phyloP scores from a whole-genome alignment of 208 protist genomes.

The Trypanosoma lewisi region DNA sequence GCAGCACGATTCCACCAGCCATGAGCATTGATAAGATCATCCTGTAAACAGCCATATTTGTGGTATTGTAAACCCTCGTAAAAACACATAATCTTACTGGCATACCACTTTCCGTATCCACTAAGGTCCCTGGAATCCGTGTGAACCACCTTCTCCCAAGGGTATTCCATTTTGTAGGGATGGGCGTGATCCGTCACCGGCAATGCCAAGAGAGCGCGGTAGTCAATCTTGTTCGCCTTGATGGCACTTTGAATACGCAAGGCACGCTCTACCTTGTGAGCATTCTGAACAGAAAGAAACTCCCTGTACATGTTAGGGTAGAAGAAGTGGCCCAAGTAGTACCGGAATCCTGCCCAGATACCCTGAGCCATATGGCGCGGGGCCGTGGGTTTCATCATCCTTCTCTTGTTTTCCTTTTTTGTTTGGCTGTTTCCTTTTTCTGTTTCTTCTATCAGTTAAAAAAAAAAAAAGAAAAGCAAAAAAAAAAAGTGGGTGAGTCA shows the following conservation, averaged over 20 bases:
- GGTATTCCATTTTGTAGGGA: constrained; percentile 92
- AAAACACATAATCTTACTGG: constrained; percentile 89
- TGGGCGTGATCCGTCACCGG: constrained; percentile 90
- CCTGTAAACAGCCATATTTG: constrained; percentile 88
- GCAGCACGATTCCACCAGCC: constrained; percentile 89
- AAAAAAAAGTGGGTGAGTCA: background rate
- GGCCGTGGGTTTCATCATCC: constrained; percentile 78
- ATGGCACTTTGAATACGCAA: constrained; percentile 88
- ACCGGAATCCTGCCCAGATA: constrained; percentile 85
- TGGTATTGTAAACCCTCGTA: constrained; percentile 86
- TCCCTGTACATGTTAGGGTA: constrained; percentile 91
- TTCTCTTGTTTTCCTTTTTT: constrained; percentile 1
- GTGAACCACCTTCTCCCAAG: constrained; percentile 90
- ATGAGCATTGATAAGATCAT: constrained; percentile 89
- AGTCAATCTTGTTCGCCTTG: constrained; percentile 93
- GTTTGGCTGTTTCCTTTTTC: background rate
- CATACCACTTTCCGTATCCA: constrained; percentile 88
- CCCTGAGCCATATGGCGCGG: constrained; percentile 81
- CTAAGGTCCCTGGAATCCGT: constrained; percentile 76
- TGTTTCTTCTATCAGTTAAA: background rate
- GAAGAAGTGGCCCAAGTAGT: constrained; percentile 89
- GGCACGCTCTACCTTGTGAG: constrained; percentile 85
- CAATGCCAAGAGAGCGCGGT: constrained; percentile 84
- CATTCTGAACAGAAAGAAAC: constrained; percentile 86
- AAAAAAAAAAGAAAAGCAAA: constrained; percentile 18